Conservation (phyloP, 768 basidiomycete species). For the Psilocybe cubensis region DNA sequence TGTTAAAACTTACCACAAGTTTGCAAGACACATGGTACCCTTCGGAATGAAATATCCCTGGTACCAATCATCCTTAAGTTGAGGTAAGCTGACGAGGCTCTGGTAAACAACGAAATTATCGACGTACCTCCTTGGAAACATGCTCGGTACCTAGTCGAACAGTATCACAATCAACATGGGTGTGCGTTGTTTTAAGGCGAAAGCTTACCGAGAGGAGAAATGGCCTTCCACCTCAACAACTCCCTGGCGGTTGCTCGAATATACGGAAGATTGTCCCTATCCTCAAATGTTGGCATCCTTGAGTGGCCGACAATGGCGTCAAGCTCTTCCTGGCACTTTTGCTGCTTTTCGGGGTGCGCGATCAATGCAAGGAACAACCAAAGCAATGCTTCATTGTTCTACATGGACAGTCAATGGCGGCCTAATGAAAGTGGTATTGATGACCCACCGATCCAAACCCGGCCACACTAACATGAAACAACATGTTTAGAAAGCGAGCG, state of each 20-base stretch:
- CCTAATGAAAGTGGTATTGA: no score
- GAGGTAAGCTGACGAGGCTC: neutral
- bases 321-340: neutral
- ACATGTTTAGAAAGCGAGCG: no score
- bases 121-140: no score
- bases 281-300: neutral
- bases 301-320: neutral
- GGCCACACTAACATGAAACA: no score
- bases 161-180: no score
- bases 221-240: neutral
- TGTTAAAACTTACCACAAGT: neutral
- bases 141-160: no score
- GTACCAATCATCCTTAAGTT: neutral
- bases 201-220: neutral
- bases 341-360: neutral
- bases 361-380: neutral
- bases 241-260: neutral
- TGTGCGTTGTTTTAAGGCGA: no score
- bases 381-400: neutral
- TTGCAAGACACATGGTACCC: neutral
- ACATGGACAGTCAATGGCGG: no score
- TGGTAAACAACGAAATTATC: no score
- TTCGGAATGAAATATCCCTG: neutral
- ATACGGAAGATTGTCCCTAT: neutral
- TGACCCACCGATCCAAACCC: no score